Base-by-base conservation (phyloP, 345 rosid species). In the Camelina laxa region DNA sequence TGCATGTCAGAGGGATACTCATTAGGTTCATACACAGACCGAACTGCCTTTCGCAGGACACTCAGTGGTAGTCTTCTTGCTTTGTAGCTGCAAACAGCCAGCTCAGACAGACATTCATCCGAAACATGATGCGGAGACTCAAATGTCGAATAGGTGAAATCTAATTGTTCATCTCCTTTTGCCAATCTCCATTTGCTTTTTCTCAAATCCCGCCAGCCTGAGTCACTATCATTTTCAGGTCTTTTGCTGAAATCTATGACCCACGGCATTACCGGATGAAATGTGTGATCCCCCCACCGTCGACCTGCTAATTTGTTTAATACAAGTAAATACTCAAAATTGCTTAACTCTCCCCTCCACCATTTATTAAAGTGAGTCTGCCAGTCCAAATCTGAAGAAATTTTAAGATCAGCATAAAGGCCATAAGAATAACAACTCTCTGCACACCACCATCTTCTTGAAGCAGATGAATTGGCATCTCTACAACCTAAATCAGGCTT, bases 11-110 rank as follows among this genome's bases (percentile, higher is more conserved):
- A 91, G 57, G 98, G 98, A 81, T 93, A 93, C 75, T 93, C 98
- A 78, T 93, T 93, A 64, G 98, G 98, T 83, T 91, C 97, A 81
- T 93, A 93, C 35, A 93, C 97, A 10, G 97, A 87, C 49, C 98
- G 91, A 69, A 93, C 98, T 38, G 98, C 97, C 79, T 74, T 79
- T 9, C 98, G 91, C 60, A 93, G 85, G 80, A 93, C 79, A 71
- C 91, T 88, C 84, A 93, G 84, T 45, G 98, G 97, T 68, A 93
- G 82, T 83, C 98, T 87, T 82, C 98, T 86, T 13, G 98, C 98
- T 89, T 93, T 93, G 79, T 93, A 93, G 83, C 97, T 93, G 87
- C 98, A 93, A 76, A 93, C 98, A 77, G 98, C 98, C 76, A 93
- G 75, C 82, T 93, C 98, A 75, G 98, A 93, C 69, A 93, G 91